Evolutionary conservation across 768 basidiomycete species (phyloP).

Genomic region (Tylopilus intermedius): DNA sequence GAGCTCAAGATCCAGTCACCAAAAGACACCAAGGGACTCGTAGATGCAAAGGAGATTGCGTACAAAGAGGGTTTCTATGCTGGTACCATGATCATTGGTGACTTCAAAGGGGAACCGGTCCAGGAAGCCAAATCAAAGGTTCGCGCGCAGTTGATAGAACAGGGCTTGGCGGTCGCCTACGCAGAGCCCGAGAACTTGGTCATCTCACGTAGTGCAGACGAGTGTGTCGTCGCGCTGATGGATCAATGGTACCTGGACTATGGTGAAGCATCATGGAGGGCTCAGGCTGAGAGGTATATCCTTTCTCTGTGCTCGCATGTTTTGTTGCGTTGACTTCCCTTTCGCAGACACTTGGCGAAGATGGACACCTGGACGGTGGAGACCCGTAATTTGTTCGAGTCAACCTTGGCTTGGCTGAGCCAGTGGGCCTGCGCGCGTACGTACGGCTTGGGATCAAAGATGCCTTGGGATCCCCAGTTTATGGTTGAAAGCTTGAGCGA

Average conservation of each 20-base stretch:
- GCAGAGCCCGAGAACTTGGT: slow-evolving; percentile 93
- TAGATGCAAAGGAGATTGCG: slow-evolving; percentile 94
- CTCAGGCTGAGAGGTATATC: slow-evolving; percentile 73
- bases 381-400: slow-evolving; percentile 89
- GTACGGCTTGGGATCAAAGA: slow-evolving; percentile 89
- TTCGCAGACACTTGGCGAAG: slow-evolving; percentile 59
- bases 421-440: slow-evolving; percentile 99
- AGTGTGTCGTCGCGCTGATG: slow-evolving; percentile 96
- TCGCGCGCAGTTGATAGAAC: slow-evolving; percentile 73
- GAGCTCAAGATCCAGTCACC: slow-evolving; percentile 92
- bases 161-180: slow-evolving; percentile 79
- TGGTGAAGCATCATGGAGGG: slow-evolving; percentile 87
- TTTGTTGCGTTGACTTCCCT: slow-evolving; percentile 2
- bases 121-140: slow-evolving; percentile 92
- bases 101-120: slow-evolving; percentile 84
- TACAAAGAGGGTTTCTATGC: slow-evolving; percentile 99
- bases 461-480: slow-evolving; percentile 97
- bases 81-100: slow-evolving; percentile 86
- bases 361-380: slow-evolving; percentile 93
- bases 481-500: slow-evolving; percentile 95
- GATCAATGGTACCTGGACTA: slow-evolving; percentile 99
- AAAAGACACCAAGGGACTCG: slow-evolving; percentile 88
- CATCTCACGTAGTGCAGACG: slow-evolving; percentile 87
- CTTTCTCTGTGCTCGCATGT: neutral
- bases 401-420: slow-evolving; percentile 89